These are phyloP conservation scores for Komagataella pastoris DNA, from an alignment of 805 yeast species.

Conservation along the genomic window DNA sequence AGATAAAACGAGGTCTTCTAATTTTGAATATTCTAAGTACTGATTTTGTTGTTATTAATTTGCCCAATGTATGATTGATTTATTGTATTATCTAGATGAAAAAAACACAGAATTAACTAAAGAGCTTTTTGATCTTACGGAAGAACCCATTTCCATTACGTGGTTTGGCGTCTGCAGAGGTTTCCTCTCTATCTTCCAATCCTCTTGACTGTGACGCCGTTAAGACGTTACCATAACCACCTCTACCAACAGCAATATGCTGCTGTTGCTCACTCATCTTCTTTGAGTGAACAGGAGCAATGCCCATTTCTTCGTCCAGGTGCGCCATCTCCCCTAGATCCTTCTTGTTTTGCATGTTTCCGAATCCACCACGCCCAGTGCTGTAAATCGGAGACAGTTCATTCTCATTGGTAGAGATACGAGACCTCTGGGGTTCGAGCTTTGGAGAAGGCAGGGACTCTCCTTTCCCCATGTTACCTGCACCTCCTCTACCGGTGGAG, in stretches of 20 bases:
- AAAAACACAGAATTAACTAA: background rate
- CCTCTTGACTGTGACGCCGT: background rate
- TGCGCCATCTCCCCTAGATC: constrained; percentile 7
- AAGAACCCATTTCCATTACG: background rate
- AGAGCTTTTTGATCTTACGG: constrained; percentile 2
- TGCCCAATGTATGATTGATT: background rate
- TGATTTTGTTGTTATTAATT: background rate
- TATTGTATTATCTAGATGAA: background rate
- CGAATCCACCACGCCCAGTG: constrained; percentile 48
- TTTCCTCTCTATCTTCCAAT: background rate
- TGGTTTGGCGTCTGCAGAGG: background rate
- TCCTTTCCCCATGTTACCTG: constrained; percentile 32
- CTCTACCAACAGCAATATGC: constrained; percentile 2
- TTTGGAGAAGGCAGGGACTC: constrained; percentile 29
- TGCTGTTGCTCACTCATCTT: background rate
- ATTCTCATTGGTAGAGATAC: constrained; percentile 21
- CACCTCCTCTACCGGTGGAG: constrained; percentile 48
- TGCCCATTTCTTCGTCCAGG: constrained; percentile 1
- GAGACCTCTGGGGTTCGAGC: constrained; percentile 20
- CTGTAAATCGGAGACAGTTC: constrained; percentile 26
- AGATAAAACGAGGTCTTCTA: background rate
- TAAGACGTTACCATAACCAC: constrained; percentile 4
- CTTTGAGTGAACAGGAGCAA: background rate
- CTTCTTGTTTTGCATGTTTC: constrained; percentile 31
- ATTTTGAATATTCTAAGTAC: background rate